Conservation (phyloP, 2,329 filamentous ascomycete genomes). For the Pleoardoris graminearum region DNA sequence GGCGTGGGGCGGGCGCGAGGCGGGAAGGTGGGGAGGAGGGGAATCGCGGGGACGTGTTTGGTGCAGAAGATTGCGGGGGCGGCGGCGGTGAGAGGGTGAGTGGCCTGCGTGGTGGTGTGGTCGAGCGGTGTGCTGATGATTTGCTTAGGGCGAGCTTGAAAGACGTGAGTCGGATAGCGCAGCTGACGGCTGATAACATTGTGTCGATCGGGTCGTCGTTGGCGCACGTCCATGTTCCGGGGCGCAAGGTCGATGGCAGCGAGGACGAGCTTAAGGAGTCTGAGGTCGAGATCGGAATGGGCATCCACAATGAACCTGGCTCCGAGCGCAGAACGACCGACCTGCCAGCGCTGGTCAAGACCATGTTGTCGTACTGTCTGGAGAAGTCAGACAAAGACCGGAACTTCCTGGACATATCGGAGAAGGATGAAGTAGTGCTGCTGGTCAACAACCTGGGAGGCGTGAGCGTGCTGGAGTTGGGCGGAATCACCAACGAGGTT, state of each 20-base stretch:
- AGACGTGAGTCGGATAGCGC: conserved; percentile 73
- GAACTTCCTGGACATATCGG: conserved; percentile 67
- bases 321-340: conserved; percentile 49
- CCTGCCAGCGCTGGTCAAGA: conserved; percentile 52
- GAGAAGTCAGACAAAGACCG: conserved; percentile 67
- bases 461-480: conserved; percentile 71
- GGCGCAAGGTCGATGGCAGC: conserved; percentile 62
- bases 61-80: conserved; percentile 91
- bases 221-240: conserved; percentile 91
- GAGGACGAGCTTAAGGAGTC: conserved; percentile 62
- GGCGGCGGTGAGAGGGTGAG: conserved; percentile 70
- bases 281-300: conserved; percentile 72
- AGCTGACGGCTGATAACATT: conserved; percentile 72
- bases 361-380: conserved; percentile 68
- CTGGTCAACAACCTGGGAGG: conserved; percentile 77
- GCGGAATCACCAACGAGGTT: conserved; percentile 71
- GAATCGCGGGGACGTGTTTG: conserved; percentile 87
- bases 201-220: conserved; percentile 85
- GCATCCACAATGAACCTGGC: conserved; percentile 70
- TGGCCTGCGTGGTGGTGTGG: neutral
- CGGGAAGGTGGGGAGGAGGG: conserved; percentile 89
- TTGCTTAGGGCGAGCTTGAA: conserved; percentile 56
- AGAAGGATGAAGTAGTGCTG: conserved; percentile 66
- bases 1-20: conserved; percentile 79
- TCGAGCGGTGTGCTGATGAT: conserved; percentile 12